Evolutionary conservation across 208 protist genomes (phyloP), one percentile per base, ranked within the genome.

Genomic region (Trypanosoma platydactyli): DNA sequence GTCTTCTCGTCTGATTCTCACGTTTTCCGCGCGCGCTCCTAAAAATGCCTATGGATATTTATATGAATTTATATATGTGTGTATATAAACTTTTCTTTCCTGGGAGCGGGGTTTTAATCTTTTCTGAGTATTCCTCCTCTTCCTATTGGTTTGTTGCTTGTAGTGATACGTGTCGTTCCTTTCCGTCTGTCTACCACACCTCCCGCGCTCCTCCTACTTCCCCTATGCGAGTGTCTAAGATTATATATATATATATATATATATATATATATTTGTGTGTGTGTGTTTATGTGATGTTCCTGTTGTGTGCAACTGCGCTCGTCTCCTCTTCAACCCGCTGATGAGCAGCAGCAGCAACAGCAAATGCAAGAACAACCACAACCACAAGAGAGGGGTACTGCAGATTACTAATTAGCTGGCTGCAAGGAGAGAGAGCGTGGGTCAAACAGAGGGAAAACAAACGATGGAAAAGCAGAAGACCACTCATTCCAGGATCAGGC

Each of bases 241-340:
- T n/a, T n/a, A n/a, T n/a, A 64, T 9, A 45, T 45, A 45, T 45
- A 45, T 49, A 49, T 49, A 49, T 18, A 49, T 49, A 49, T 49
- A 49, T 54, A 16, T 6, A 54, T 30, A 30, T 54, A 16, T 30
- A 16, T 30, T 4, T 54, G 9, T 54, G 3, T 25, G 16, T 54
- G 16, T 54, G 24, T 54, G 16, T 54, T 1, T 54, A 4, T 54
- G 16, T 30, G 49, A 30, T 54, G 16, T 54, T 54, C 11, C 25
- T 60, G 2, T 9, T 38, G 33, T 38, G 33, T 38, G 9, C 3
- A 38, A 38, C 9, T 38, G 3, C 9, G 3, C 33, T 9, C 33
- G n/a, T 38, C 33, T 3, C 33, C 33, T 38, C 33, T 38, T 38
- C 33, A 38, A 38, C 33, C 33, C 33, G 33, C 33, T 9, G 33